Evolutionary conservation across 148 eudicot species (phyloP), one percentile per base, ranked within the genome.

Genomic region (Limonium bicolor): DNA sequence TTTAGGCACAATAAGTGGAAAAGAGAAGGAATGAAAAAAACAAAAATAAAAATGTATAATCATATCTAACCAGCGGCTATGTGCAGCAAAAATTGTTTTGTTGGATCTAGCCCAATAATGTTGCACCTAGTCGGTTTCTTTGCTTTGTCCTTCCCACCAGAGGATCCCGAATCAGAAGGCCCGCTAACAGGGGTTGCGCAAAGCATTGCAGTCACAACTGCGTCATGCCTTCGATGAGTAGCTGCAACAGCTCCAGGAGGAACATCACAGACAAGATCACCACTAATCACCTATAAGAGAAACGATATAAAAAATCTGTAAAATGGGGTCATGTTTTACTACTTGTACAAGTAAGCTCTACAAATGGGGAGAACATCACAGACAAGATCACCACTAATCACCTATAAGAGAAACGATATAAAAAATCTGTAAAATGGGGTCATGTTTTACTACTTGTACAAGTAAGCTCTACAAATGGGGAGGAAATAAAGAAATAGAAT

Each of bases 221-320:
- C 97, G 64, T 90, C 97, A 50, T 90, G 97, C 14, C 97, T 74
- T 65, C 97, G 70, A 60, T 90, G 97, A 30, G 82, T 72, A 61
- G 95, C 94, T 19, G 95, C 95, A 36, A 90, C 83, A 20, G 95
- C 97, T 38, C 97, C 95, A 24, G 87, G 97, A 43, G 93, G 76
- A 66, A 90, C 75, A 66, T 90, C 93, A 75, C 71, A 70, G 27
- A 90, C 82, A 56, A 90, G 84, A 70, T 90, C 97, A 51, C 97
- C 97, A 69, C 95, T 90, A 52, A 90, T 79, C 30, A 90, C 87
- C 97, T 88, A 50, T 62, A 59, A 1, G 61, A 49, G 19, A 6
- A 46, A 30, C 15, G 26, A 36, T n/a, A n/a, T 9, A 14, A 14
- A 14, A 36, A 4, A 36, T 15, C 13, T 2, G 5, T 4, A 34